A percentile compares a stretch with the other conserved stretches of the same genome.
phyloP scores from a whole-genome alignment of 345 rosid genomes.

The Linum tenue region DNA sequence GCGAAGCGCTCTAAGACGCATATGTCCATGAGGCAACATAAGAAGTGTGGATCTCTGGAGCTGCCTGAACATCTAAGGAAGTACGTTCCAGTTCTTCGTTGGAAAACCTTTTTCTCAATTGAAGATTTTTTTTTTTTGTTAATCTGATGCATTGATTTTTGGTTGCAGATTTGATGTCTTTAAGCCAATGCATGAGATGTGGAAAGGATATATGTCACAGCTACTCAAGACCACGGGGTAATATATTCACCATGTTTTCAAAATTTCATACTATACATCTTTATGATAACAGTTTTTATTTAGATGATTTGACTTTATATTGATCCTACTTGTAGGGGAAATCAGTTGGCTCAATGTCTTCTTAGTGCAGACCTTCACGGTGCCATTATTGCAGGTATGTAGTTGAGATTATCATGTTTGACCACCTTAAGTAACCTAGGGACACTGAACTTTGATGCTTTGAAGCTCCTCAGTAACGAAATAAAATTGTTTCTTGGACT shows the following conservation, averaged over 20 bases:
- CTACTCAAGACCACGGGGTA: constrained; percentile 53
- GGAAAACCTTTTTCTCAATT: background rate
- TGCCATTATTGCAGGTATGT: too few species aligned
- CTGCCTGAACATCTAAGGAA: constrained; percentile 42
- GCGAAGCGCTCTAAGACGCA: constrained; percentile 73
- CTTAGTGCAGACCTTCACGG: too few species aligned
- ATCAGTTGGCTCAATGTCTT: too few species aligned
- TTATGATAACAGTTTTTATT: background rate
- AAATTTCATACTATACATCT: background rate
- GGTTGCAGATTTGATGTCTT: constrained; percentile 42
- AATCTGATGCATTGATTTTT: constrained; percentile 14
- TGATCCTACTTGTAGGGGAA: too few species aligned
- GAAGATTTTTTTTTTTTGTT: background rate
- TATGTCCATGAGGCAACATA: constrained; percentile 71
- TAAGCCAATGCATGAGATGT: constrained; percentile 67
- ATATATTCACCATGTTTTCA: constrained; percentile 11
- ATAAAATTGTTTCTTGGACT: too few species aligned
- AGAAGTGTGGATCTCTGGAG: constrained; percentile 50
- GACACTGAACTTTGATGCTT: too few species aligned
- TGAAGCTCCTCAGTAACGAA: too few species aligned
- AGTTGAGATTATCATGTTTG: too few species aligned
- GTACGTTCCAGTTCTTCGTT: constrained; percentile 24
- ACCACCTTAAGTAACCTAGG: too few species aligned
- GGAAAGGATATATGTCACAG: constrained; percentile 48
- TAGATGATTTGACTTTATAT: background rate